These are phyloP conservation scores for Punica granatum DNA, from an alignment of 345 rosid species.

Conservation along the genomic window DNA sequence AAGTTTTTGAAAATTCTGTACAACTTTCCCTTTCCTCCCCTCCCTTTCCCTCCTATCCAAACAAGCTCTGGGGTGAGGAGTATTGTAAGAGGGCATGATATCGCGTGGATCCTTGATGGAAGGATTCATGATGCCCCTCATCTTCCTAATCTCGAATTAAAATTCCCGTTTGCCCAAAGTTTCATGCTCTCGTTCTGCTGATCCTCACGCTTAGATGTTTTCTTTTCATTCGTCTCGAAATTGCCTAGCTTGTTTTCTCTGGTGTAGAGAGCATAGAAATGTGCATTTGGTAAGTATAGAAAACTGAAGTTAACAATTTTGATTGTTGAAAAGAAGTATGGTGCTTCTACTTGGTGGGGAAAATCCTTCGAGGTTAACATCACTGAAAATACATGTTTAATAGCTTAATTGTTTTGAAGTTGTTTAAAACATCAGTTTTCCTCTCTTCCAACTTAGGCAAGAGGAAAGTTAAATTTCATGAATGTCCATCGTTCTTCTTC, in stretches of 20 bases:
- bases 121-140: neutral
- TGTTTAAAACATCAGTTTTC: neutral
- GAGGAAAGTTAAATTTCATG: neutral
- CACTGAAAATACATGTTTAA: neutral
- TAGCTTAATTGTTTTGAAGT: neutral
- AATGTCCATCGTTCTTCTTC: neutral
- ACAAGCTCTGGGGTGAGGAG: neutral
- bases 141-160: neutral
- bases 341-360: neutral
- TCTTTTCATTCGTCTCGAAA: too few species aligned
- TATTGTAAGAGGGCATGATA: neutral
- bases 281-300: neutral
- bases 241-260: neutral
- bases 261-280: neutral
- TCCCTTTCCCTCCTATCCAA: too few species aligned
- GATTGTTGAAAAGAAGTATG: neutral
- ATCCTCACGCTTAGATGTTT: neutral
- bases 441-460: neutral
- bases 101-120: neutral
- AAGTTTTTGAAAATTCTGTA: too few species aligned
- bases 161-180: neutral
- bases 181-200: neutral
- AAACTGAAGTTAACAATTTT: neutral
- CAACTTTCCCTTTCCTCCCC: too few species aligned
- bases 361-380: neutral